A percentile compares a stretch with the other conserved stretches of the same genome.
phyloP scores from a whole-genome alignment of 2,329 filamentous ascomycete species.

The Phialophora macrospora region DNA sequence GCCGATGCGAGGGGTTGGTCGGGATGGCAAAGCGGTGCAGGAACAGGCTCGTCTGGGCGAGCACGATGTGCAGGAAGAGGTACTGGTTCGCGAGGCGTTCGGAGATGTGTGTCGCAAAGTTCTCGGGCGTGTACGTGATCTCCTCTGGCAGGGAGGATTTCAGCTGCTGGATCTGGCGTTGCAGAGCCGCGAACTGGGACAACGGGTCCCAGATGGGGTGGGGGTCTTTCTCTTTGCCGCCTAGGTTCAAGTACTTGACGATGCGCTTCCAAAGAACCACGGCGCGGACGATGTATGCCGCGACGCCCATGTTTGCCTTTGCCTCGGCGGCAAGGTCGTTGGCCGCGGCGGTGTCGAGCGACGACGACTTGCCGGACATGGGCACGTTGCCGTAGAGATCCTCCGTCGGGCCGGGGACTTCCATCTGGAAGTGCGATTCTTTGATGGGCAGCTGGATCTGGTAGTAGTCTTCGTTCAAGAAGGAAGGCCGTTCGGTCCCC shows the following conservation, averaged over 20 bases:
- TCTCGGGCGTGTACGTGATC: slow-evolving; percentile 78
- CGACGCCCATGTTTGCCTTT: slow-evolving; percentile 88
- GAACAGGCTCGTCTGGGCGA: slow-evolving; percentile 88
- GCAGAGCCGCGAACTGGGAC: slow-evolving; percentile 75
- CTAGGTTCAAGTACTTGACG: slow-evolving; percentile 87
- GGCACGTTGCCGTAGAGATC: slow-evolving; percentile 73
- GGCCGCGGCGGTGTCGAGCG: slow-evolving; percentile 51
- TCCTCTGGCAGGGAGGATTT: slow-evolving; percentile 69
- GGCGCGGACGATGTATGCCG: slow-evolving; percentile 83
- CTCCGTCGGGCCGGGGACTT: slow-evolving; percentile 87
- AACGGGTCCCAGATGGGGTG: slow-evolving; percentile 79
- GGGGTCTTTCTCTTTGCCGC: slow-evolving; percentile 77
- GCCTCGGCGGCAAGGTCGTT: slow-evolving; percentile 31
- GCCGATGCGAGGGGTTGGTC: slow-evolving; percentile 64
- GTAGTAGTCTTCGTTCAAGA: slow-evolving; percentile 86
- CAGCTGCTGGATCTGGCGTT: slow-evolving; percentile 73
- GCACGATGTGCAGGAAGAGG: slow-evolving; percentile 85
- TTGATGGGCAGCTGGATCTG: slow-evolving; percentile 89
- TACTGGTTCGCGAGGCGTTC: slow-evolving; percentile 90
- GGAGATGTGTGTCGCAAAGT: slow-evolving; percentile 80
- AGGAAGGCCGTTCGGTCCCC: slow-evolving; percentile 87
- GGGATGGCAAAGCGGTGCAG: slow-evolving; percentile 86
- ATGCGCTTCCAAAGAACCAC: slow-evolving; percentile 90
- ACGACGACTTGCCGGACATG: slow-evolving; percentile 63
- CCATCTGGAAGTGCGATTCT: slow-evolving; percentile 86